These are phyloP conservation scores for Trypanosoma brucei DNA, from an alignment of 208 protist species.

Conservation along the genomic window DNA sequence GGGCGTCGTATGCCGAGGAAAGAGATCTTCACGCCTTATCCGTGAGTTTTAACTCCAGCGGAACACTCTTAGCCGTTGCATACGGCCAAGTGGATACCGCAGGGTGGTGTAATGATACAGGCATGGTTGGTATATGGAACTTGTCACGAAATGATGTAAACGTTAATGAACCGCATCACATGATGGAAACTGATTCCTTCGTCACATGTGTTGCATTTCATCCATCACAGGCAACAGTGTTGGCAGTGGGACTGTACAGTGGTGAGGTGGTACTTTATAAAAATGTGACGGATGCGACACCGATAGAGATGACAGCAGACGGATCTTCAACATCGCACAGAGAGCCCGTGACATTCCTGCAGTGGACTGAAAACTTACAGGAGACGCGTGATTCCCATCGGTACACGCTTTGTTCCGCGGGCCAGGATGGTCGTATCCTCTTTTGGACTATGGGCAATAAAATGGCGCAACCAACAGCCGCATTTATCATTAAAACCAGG, in stretches of 20 bases:
- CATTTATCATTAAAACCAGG: slow-evolving; percentile 52
- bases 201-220: slow-evolving; percentile 85
- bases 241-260: slow-evolving; percentile 88
- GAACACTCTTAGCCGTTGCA: slow-evolving; percentile 77
- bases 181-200: slow-evolving; percentile 71
- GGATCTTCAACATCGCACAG: slow-evolving; percentile 35
- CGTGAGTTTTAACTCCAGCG: slow-evolving; percentile 80
- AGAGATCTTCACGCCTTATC: slow-evolving; percentile 62
- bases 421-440: slow-evolving; percentile 69
- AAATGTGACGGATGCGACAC: slow-evolving; percentile 46
- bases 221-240: slow-evolving; percentile 57
- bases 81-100: slow-evolving; percentile 83
- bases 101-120: slow-evolving; percentile 82
- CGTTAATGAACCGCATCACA: slow-evolving; percentile 61
- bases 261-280: slow-evolving; percentile 78
- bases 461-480: slow-evolving; percentile 46
- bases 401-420: slow-evolving; percentile 66
- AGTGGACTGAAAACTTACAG: slow-evolving; percentile 74
- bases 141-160: slow-evolving; percentile 58
- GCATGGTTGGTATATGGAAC: slow-evolving; percentile 85
- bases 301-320: slow-evolving; percentile 32
- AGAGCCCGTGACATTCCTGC: slow-evolving; percentile 73
- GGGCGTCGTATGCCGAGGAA: slow-evolving; percentile 49
- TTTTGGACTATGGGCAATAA: slow-evolving; percentile 76
- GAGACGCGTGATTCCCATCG: slow-evolving; percentile 49